Evolutionary conservation across 768 basidiomycete genomes (phyloP), one percentile per base, ranked within the genome.

Genomic region (Hortiboletus flavorubellus): DNA sequence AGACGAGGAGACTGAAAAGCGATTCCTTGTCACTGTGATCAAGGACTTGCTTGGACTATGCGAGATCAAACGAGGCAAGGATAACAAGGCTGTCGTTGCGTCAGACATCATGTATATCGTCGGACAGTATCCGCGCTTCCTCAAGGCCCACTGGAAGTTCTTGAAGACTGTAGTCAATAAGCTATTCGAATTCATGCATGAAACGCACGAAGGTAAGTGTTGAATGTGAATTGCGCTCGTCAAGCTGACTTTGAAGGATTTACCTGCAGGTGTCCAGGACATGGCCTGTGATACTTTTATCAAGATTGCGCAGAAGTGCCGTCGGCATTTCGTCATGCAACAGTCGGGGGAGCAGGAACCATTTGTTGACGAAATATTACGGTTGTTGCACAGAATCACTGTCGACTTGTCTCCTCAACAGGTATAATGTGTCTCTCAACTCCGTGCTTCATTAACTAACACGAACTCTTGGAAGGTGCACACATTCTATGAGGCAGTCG

Each of bases 271-370:
- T 76, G 97, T 99, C 11, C 97, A 99, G 72, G 97, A 99, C 75
- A 99, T 99, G 97, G 97, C 97, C 44, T 99, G 97, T 74, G 97
- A 99, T 71, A 99, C 97, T 0, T 99, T 99, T 75, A 98, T 99
- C 78, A 99, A 98, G 76, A 99, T 99, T 64, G 93, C 97, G 23
- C 97, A 99, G 71, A 99, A 98, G 72, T 98, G 95, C 71, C 82
- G 94, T 40, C 82, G 96, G 51, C 97, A 99, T 72, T 99, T 99
- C 64, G 93, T 99, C 56, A 93, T 98, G 89, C 93, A 95, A 68
- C 97, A 99, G 71, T 88, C 93, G 9, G 93, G 93, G 56, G 97
- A 99, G 73, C 84, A 85, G 51, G 97, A 99, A 68, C 97, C 97
- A 2, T 99, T 98, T 72, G 89, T 99, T 43, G 95, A 98, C 64